These are phyloP conservation scores for Geotrichum macrosporum DNA, from an alignment of 1,139 yeast genomes.

Conservation along the genomic window DNA sequence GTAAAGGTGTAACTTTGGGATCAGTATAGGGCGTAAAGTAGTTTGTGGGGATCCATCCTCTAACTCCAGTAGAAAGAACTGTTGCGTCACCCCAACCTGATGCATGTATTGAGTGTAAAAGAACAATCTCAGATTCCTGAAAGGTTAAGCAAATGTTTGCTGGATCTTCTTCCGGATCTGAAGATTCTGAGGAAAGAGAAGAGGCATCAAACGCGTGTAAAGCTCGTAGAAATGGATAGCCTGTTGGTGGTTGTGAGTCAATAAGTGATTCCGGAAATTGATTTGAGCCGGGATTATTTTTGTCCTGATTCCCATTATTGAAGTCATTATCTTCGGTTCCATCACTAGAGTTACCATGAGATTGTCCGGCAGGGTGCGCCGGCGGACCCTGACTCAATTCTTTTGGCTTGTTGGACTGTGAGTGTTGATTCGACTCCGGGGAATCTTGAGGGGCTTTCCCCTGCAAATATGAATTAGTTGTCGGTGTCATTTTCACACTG, in stretches of 20 bases:
- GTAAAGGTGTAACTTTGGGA: constrained; percentile 51
- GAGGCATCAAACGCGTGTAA: constrained; percentile 74
- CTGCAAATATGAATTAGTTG: no score
- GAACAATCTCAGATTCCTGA: constrained; percentile 72
- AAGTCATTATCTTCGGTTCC: background rate
- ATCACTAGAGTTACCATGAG: background rate
- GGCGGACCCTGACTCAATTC: background rate
- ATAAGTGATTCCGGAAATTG: constrained; percentile 6
- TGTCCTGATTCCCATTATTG: background rate
- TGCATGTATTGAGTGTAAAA: constrained; percentile 82
- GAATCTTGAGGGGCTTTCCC: no score
- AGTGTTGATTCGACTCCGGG: no score
- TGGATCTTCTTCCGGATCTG: constrained; percentile 42
- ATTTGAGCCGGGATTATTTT: constrained; percentile 8
- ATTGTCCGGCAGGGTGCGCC: background rate
- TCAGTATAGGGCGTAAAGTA: constrained; percentile 57
- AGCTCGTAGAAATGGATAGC: constrained; percentile 46
- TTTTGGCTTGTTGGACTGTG: background rate
- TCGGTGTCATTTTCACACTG: no score
- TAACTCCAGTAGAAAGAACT: constrained; percentile 56
- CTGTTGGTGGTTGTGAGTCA: constrained; percentile 9
- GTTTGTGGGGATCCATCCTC: constrained; percentile 98
- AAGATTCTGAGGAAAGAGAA: constrained; percentile 46
- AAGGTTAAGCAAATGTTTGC: constrained; percentile 81
- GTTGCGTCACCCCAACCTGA: constrained; percentile 99